Evolutionary conservation across 495 filamentous ascomycete species (phyloP).

Genomic region (Pyronema domesticum): DNA sequence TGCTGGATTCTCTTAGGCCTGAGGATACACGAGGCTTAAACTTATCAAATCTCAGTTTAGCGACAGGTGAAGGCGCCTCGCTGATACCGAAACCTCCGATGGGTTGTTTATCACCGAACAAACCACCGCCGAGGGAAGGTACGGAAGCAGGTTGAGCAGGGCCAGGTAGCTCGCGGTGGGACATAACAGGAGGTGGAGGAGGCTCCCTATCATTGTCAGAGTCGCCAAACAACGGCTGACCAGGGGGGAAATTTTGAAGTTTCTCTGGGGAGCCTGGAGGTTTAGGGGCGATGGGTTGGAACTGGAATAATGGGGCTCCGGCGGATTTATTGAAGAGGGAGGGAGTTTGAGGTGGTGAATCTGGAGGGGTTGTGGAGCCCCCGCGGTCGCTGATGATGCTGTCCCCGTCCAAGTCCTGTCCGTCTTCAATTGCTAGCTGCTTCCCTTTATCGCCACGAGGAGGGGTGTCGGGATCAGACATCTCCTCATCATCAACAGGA

Average conservation of each 20-base stretch:
- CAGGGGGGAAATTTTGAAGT: background rate
- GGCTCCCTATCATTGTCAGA: constrained; percentile 21
- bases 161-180: constrained; percentile 20
- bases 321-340: background rate
- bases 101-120: constrained; percentile 18
- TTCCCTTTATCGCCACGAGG: constrained; percentile 13
- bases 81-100: constrained; percentile 14
- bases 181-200: constrained; percentile 22
- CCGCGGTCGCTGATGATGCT: background rate
- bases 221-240: background rate
- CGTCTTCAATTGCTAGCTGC: background rate
- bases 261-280: constrained; percentile 1
- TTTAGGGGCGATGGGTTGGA: background rate
- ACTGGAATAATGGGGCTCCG: constrained; percentile 1
- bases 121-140: constrained; percentile 10
- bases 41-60: constrained; percentile 19
- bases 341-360: constrained; percentile 6
- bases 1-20: constrained; percentile 18
- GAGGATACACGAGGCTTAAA: constrained; percentile 19
- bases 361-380: constrained; percentile 7
- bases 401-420: background rate
- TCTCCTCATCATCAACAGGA: constrained; percentile 13
- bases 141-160: constrained; percentile 11
- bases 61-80: constrained; percentile 10
- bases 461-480: constrained; percentile 9